Conservation (phyloP, 2,329 filamentous ascomycete genomes). For the Mycosphaerella sp. region DNA sequence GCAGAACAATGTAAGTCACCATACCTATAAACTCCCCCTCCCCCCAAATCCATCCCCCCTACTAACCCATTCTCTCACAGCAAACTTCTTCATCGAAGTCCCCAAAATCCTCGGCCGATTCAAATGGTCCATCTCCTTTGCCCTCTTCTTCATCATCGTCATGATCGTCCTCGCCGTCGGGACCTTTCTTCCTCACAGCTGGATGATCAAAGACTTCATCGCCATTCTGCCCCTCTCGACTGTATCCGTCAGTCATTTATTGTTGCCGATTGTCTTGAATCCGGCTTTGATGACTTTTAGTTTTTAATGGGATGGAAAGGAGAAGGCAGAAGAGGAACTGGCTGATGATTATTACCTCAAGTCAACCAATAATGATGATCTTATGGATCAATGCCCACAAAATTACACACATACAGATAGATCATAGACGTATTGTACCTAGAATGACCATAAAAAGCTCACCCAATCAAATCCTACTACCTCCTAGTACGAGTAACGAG, state of each 20-base stretch:
- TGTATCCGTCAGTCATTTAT: constrained; percentile 61
- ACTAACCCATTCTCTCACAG: constrained; percentile 50
- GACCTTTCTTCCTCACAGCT: constrained; percentile 56
- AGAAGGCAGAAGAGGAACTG: no score
- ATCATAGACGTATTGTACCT: no score
- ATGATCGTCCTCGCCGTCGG: constrained; percentile 61
- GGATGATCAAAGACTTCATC: constrained; percentile 46
- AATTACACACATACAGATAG: no score
- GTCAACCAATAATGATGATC: no score
- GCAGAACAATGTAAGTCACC: constrained; percentile 22
- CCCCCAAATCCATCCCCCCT: no score
- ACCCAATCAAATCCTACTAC: no score
- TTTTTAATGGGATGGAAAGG: no score
- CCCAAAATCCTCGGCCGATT: constrained; percentile 73
- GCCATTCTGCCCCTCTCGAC: constrained; percentile 71
- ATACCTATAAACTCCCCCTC: no score
- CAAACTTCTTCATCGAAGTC: constrained; percentile 79
- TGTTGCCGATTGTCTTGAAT: constrained; percentile 67
- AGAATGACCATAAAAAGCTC: no score
- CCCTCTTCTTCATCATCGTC: constrained; percentile 50
- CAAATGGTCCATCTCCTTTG: constrained; percentile 64
- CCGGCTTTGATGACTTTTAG: constrained; percentile 73
- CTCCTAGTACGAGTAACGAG: no score
- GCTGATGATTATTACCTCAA: no score
- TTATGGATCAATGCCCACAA: no score